Evolutionary conservation across 2,329 filamentous ascomycete genomes (phyloP), one percentile per base, ranked within the genome.

Genomic region (Ophiostoma tasmaniense): DNA sequence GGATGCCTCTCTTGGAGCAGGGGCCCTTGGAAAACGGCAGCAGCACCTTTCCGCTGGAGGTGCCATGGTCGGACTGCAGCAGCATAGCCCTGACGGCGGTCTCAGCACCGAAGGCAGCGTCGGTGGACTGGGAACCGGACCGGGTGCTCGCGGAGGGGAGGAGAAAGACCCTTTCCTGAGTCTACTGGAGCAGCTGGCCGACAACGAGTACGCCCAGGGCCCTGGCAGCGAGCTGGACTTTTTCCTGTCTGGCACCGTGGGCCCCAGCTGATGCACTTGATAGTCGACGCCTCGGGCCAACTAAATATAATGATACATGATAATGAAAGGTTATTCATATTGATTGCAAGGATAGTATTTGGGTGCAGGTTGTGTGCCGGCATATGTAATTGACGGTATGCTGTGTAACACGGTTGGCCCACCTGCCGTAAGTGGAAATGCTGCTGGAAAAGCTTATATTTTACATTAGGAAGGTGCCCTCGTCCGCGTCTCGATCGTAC

Each of bases 161-260:
- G 91, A 94, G 73, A 93, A 91, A 73, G 92, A 95, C 75, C 91
- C 91, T 0, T 95, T 96, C 75, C 78, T 95, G 55, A 90, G 86
- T 71, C 79, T 95, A 59, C 80, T 95, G 45, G 91, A 95, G 76
- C 91, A 95, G 78, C 82, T 95, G 70, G 91, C 91, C 0, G 91
- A 95, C 77, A 93, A 92, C 74, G 91, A 94, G 77, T 85, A 90
- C 67, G 82, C 83, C 59, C 81, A 85, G 67, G 90, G 89, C 0
- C 85, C 88, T 11, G 89, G 89, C 14, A 89, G 85, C 72, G 91
- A 94, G 75, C 79, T 95, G 74, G 91, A 94, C 76, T 93, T 92
- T 78, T 93, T 93, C 75, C 79, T 93, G n/a, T 64, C 70, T 4
- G 69, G 71, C 8, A 50, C 69, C 13, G 37, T 30, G 55, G 55